Evolutionary conservation across 1,139 yeast genomes (phyloP).

Genomic region (Hanseniaspora uvarum): DNA sequence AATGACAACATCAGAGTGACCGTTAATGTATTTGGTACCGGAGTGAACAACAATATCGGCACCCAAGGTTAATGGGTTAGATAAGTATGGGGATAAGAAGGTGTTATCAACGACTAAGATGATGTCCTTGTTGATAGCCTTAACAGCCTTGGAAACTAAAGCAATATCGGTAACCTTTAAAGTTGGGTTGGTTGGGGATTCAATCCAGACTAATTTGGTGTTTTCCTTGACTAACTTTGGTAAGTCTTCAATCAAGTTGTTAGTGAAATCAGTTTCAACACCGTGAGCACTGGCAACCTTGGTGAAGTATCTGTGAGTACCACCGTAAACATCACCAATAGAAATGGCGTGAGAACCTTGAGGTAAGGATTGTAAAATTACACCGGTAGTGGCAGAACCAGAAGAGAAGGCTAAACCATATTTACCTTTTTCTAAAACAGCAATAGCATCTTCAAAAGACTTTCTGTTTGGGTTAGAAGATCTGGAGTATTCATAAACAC

Average conservation of each 20-base stretch:
- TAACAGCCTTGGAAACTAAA: constrained; percentile 47
- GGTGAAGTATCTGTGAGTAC: constrained; percentile 86
- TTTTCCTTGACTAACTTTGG: constrained; percentile 46
- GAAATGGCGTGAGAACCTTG: constrained; percentile 66
- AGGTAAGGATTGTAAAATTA: constrained; percentile 63
- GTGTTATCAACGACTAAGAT: constrained; percentile 83
- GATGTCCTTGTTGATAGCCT: constrained; percentile 39
- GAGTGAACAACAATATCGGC: constrained; percentile 84
- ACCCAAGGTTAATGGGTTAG: constrained; percentile 73
- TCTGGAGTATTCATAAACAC: constrained; percentile 75
- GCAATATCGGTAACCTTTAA: constrained; percentile 63
- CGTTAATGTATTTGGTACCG: constrained; percentile 83
- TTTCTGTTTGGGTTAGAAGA: constrained; percentile 84
- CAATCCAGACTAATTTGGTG: constrained; percentile 77
- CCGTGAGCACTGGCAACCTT: constrained; percentile 77
- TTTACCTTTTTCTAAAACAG: constrained; percentile 68
- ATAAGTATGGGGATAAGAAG: constrained; percentile 83
- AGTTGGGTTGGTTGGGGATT: constrained; percentile 84
- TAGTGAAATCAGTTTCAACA: constrained; percentile 58
- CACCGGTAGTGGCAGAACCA: constrained; percentile 80
- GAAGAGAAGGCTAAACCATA: constrained; percentile 73
- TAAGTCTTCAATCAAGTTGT: constrained; percentile 52
- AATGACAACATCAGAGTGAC: constrained; percentile 86
- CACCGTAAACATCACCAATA: constrained; percentile 86
- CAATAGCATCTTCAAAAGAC: constrained; percentile 69